These are phyloP conservation scores for Aspergillus asperescens DNA, from an alignment of 495 filamentous ascomycete genomes.

Conservation along the genomic window DNA sequence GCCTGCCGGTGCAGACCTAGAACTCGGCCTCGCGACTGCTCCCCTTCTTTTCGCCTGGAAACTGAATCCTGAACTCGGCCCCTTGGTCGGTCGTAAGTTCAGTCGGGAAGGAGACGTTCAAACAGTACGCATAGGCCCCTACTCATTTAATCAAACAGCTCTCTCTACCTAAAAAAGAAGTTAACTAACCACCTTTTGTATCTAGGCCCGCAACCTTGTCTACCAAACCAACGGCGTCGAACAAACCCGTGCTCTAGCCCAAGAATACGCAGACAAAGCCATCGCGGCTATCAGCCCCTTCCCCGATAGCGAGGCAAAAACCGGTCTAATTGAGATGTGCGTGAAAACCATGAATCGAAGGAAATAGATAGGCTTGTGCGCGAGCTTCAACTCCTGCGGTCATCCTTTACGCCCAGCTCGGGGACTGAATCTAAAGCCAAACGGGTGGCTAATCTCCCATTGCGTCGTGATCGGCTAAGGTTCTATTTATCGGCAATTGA, in stretches of 20 bases:
- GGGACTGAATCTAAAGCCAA: not conserved
- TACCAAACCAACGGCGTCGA: conserved; percentile 77
- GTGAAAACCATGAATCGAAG: conserved; percentile 83
- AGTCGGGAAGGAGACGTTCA: conserved; percentile 73
- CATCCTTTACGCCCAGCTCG: not conserved
- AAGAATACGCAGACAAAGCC: conserved; percentile 87
- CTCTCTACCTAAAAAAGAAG: not conserved
- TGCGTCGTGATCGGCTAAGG: not conserved
- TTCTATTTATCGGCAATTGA: not conserved
- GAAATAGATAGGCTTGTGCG: conserved; percentile 55
- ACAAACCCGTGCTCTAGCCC: conserved; percentile 81
- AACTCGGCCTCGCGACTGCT: conserved; percentile 92
- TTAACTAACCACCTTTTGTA: not conserved
- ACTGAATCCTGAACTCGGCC: conserved; percentile 74
- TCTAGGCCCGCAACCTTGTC: conserved; percentile 79
- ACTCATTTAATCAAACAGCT: not conserved
- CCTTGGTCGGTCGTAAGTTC: conserved; percentile 90
- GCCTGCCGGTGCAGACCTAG: conserved; percentile 88
- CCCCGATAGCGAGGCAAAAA: conserved; percentile 87
- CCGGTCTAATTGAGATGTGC: conserved; percentile 87
- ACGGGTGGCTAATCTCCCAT: not conserved
- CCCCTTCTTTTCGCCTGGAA: conserved; percentile 96
- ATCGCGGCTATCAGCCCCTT: conserved; percentile 73
- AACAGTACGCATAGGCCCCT: conserved; percentile 50
- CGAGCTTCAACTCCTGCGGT: not conserved